Percentiles rank a stretch among this genome's conserved stretches.
Evolutionary conservation across 2,329 filamentous ascomycete species (phyloP).

Genomic region (Colletotrichum cuscutae): DNA sequence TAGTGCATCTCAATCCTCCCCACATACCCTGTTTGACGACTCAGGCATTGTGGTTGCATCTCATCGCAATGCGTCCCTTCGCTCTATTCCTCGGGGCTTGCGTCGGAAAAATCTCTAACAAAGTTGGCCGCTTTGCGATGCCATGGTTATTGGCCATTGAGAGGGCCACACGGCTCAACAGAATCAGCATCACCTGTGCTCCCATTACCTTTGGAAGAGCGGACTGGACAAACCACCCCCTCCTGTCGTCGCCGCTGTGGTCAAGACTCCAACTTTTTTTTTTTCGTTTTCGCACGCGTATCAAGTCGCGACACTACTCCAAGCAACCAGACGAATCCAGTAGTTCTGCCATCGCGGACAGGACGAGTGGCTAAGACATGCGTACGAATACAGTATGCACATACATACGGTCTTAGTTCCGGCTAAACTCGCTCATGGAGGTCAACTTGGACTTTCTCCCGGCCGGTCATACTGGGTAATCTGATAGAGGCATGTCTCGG

Average conservation of each 20-base stretch:
- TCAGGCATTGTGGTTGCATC: background rate
- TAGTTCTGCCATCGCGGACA: background rate
- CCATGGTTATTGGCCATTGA: background rate
- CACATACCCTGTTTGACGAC: background rate
- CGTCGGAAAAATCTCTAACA: background rate
- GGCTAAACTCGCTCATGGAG: background rate
- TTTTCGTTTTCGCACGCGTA: background rate
- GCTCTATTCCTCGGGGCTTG: background rate
- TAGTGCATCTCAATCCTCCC: background rate
- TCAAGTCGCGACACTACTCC: background rate
- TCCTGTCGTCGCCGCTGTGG: background rate
- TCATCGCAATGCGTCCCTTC: background rate
- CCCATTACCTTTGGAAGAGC: background rate
- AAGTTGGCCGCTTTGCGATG: background rate
- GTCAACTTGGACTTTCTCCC: background rate
- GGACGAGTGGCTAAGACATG: slow-evolving; percentile 29
- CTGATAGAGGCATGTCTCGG: slow-evolving; percentile 19
- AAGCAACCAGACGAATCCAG: background rate
- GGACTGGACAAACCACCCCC: background rate
- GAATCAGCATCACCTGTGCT: background rate
- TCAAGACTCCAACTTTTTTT: background rate
- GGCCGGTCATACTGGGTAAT: background rate
- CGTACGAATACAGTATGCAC: slow-evolving; percentile 6
- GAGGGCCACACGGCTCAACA: background rate
- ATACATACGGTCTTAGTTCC: background rate